phyloP scores from a whole-genome alignment of 2,329 filamentous ascomycete genomes.

The Metarhizium sp. region DNA sequence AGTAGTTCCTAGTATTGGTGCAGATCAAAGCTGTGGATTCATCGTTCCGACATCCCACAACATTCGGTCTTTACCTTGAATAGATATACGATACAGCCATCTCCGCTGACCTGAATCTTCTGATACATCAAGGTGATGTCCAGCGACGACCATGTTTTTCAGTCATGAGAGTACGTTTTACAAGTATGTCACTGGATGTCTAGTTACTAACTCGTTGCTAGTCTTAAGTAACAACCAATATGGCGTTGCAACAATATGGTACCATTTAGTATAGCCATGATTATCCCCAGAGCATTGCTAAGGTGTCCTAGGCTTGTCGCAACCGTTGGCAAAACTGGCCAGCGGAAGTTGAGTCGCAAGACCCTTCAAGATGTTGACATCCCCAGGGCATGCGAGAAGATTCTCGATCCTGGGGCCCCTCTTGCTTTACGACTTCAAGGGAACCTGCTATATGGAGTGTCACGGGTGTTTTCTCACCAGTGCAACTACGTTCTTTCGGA shows the following conservation, averaged over 20 bases:
- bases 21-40: too few relatives aligned
- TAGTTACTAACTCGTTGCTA: constrained; percentile 17
- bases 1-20: too few relatives aligned
- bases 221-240: constrained; percentile 79
- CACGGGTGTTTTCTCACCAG: constrained; percentile 79
- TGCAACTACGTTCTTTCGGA: constrained; percentile 79
- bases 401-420: constrained; percentile 70
- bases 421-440: constrained; percentile 86
- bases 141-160: constrained; percentile 67
- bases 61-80: too few relatives aligned
- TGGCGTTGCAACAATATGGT: constrained; percentile 94
- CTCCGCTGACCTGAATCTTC: too few relatives aligned
- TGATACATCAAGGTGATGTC: not conserved
- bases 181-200: not conserved
- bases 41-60: too few relatives aligned
- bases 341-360: constrained; percentile 71
- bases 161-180: constrained; percentile 72
- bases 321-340: constrained; percentile 67
- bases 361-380: constrained; percentile 85
- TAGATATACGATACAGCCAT: too few relatives aligned
- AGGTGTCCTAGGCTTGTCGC: constrained; percentile 65
- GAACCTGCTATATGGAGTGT: constrained; percentile 77
- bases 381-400: constrained; percentile 77
- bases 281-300: not conserved
- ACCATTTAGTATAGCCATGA: constrained; percentile 18